Percentiles rank a stretch among this genome's conserved stretches.
Evolutionary conservation across 352 stramenopile species (phyloP).

Genomic region (Globisporangium viniferum): DNA sequence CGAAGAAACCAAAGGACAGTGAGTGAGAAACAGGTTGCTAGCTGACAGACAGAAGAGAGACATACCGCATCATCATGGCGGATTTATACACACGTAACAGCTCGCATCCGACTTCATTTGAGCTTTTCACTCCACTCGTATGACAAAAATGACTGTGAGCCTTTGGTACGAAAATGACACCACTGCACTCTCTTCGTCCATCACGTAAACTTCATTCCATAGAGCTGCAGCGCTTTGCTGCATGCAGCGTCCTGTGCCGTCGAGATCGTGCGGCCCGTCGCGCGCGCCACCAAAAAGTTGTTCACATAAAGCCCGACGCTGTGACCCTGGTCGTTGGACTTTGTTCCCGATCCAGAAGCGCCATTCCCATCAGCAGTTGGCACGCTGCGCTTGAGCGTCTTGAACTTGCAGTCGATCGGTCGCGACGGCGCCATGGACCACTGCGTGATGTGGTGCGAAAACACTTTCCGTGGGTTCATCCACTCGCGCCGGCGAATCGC

Average conservation of each 20-base stretch:
- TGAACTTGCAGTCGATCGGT: constrained; percentile 52
- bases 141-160: neutral
- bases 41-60: neutral
- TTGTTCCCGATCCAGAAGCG: neutral
- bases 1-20: constrained; percentile 28
- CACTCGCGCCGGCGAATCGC: constrained; percentile 76
- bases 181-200: constrained; percentile 9
- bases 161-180: neutral
- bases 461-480: constrained; percentile 77
- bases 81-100: neutral
- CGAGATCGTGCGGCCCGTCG: constrained; percentile 57
- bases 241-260: constrained; percentile 74
- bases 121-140: neutral
- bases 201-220: constrained; percentile 54
- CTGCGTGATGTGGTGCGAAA: constrained; percentile 55
- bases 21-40: neutral
- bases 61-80: neutral
- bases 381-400: constrained; percentile 26
- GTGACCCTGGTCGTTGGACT: constrained; percentile 29
- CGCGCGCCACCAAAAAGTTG: constrained; percentile 53
- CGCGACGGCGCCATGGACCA: constrained; percentile 36
- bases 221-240: constrained; percentile 55
- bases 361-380: constrained; percentile 1
- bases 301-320: constrained; percentile 72
- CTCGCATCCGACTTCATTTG: neutral